These are phyloP conservation scores for Auriscalpium orientale DNA, from an alignment of 768 basidiomycete species.

Conservation along the genomic window DNA sequence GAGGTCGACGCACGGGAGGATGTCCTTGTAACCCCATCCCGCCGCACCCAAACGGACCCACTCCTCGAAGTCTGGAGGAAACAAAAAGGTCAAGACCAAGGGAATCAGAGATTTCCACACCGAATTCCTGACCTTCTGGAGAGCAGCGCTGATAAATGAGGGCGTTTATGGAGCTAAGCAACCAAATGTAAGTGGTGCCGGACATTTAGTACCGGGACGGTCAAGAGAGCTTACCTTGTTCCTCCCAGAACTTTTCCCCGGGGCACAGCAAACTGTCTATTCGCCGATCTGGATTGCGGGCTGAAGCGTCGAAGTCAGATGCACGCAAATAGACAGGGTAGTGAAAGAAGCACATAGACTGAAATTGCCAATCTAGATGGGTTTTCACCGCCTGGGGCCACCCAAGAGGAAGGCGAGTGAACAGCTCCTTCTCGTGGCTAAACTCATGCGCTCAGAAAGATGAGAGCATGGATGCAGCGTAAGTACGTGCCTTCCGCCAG, in stretches of 20 bases:
- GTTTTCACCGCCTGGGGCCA: constrained; percentile 10
- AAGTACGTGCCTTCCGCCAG: constrained; percentile 48
- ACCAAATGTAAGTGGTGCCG: neutral
- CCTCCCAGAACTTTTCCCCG: constrained; percentile 14
- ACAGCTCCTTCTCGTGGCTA: constrained; percentile 6
- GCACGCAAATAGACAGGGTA: no score
- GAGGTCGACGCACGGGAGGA: constrained; percentile 9
- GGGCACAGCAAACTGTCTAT: neutral
- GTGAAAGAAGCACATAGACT: constrained; percentile 2
- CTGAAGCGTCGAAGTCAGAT: no score
- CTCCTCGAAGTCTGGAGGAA: constrained; percentile 12
- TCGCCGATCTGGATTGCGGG: no score
- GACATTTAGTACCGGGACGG: neutral
- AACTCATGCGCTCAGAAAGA: no score
- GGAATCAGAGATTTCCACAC: neutral
- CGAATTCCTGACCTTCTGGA: constrained; percentile 4
- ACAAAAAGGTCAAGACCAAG: neutral
- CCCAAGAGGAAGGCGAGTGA: constrained; percentile 7
- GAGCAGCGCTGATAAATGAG: constrained; percentile 12
- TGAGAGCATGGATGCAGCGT: neutral
- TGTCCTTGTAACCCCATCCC: constrained; percentile 16
- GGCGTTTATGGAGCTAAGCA: constrained; percentile 8
- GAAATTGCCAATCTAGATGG: constrained; percentile 9
- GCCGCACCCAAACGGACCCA: constrained; percentile 17
- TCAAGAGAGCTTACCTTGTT: neutral